phyloP scores from a whole-genome alignment of 768 basidiomycete genomes.

The Agrocybe pediades region DNA sequence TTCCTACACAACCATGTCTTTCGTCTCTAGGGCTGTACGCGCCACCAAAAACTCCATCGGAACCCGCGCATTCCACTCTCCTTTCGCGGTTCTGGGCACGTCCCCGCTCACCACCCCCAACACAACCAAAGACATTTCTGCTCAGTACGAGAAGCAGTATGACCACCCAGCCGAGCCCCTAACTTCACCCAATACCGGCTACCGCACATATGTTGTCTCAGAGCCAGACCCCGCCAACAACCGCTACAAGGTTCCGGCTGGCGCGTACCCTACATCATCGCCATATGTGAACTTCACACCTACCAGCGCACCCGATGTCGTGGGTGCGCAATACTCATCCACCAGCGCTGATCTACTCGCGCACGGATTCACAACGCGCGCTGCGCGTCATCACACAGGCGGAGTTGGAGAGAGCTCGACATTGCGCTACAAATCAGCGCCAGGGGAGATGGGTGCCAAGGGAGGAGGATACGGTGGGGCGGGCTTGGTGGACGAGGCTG shows the following conservation, averaged over 20 bases:
- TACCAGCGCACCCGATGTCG: slow-evolving; percentile 38
- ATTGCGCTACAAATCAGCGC: slow-evolving; percentile 40
- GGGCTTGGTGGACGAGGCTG: slow-evolving; percentile 42
- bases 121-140: slow-evolving; percentile 28
- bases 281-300: slow-evolving; percentile 45
- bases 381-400: slow-evolving; percentile 38
- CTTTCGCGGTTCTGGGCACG: slow-evolving; percentile 51
- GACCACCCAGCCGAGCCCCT: slow-evolving; percentile 53
- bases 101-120: slow-evolving; percentile 35
- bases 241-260: slow-evolving; percentile 71
- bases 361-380: slow-evolving; percentile 44
- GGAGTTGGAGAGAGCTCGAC: slow-evolving; percentile 53
- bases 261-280: slow-evolving; percentile 59
- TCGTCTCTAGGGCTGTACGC: slow-evolving; percentile 25
- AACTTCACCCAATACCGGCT: slow-evolving; percentile 38
- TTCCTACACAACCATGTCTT: slow-evolving; percentile 29
- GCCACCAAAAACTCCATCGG: slow-evolving; percentile 22
- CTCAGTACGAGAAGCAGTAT: slow-evolving; percentile 63
- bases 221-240: slow-evolving; percentile 65
- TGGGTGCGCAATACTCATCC: slow-evolving; percentile 40
- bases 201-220: slow-evolving; percentile 72
- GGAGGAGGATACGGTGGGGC: slow-evolving; percentile 45
- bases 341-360: slow-evolving; percentile 40
- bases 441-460: slow-evolving; percentile 45
- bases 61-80: slow-evolving; percentile 63